Evolutionary conservation across 305 asterid species (phyloP).

Genomic region (Solanum hybrid): DNA sequence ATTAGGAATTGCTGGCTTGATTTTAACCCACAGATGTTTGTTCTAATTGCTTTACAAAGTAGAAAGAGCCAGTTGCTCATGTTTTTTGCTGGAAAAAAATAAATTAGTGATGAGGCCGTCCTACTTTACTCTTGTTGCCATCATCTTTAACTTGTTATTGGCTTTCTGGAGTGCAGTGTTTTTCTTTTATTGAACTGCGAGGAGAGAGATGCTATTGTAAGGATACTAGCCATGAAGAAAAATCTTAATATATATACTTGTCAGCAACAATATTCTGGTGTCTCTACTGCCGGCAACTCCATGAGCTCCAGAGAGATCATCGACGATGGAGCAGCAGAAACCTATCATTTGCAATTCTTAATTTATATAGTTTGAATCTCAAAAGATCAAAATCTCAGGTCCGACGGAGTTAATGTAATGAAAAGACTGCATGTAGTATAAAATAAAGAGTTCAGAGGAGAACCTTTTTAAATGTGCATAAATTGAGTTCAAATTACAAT

Average conservation of each 20-base stretch:
- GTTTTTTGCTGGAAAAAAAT: neutral
- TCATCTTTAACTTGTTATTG: neutral
- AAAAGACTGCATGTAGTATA: neutral
- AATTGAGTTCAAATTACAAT: neutral
- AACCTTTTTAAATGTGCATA: neutral
- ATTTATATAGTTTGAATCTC: neutral
- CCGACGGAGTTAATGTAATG: neutral
- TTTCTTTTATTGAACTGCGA: neutral
- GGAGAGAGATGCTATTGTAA: neutral
- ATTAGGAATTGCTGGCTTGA: neutral
- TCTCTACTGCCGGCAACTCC: neutral
- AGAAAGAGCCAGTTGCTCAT: neutral
- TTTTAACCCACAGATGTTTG: neutral
- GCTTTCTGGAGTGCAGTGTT: neutral
- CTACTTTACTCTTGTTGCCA: neutral
- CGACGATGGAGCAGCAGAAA: neutral
- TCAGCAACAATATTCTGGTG: neutral
- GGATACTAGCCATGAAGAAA: neutral
- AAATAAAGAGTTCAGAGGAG: neutral
- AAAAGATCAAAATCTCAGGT: neutral
- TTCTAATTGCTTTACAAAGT: neutral
- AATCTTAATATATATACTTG: too few species aligned
- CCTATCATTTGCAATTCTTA: neutral
- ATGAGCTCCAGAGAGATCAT: neutral
- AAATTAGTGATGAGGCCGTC: neutral